These are phyloP conservation scores for Eremothecium cymbalariae DNA, from an alignment of 1,139 yeast species.

Conservation along the genomic window DNA sequence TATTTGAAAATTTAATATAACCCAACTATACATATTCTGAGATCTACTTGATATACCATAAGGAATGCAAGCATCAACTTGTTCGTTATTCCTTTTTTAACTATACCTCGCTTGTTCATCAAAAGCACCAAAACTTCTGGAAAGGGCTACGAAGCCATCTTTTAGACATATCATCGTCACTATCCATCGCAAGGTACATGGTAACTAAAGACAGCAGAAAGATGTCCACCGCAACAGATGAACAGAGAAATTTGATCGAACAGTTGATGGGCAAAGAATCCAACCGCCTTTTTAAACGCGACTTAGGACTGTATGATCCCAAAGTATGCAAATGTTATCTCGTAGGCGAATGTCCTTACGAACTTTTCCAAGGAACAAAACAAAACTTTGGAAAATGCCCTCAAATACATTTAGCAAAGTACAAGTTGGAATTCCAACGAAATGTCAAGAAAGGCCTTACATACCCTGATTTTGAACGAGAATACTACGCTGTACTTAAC, in stretches of 20 bases:
- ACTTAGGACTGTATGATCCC: slow-evolving; percentile 45
- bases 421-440: slow-evolving; percentile 60
- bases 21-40: no score
- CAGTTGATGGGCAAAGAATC: slow-evolving; percentile 74
- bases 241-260: slow-evolving; percentile 68
- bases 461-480: slow-evolving; percentile 65
- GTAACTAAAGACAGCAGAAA: neutral
- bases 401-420: slow-evolving; percentile 65
- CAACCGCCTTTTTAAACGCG: slow-evolving; percentile 24
- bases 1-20: no score
- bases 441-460: slow-evolving; percentile 48
- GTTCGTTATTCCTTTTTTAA: no score
- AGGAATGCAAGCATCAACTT: no score
- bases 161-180: no score
- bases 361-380: slow-evolving; percentile 73
- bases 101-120: no score
- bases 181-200: no score
- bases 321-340: slow-evolving; percentile 72
- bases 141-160: no score
- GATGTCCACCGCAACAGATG: slow-evolving; percentile 44
- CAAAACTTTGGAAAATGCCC: slow-evolving; percentile 81
- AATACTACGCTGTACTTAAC: slow-evolving; percentile 40
- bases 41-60: no score
- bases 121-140: no score
- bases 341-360: slow-evolving; percentile 87